These are phyloP conservation scores for Alternaria hordeiaustralica DNA, from an alignment of 2,329 filamentous ascomycete species.

Conservation along the genomic window DNA sequence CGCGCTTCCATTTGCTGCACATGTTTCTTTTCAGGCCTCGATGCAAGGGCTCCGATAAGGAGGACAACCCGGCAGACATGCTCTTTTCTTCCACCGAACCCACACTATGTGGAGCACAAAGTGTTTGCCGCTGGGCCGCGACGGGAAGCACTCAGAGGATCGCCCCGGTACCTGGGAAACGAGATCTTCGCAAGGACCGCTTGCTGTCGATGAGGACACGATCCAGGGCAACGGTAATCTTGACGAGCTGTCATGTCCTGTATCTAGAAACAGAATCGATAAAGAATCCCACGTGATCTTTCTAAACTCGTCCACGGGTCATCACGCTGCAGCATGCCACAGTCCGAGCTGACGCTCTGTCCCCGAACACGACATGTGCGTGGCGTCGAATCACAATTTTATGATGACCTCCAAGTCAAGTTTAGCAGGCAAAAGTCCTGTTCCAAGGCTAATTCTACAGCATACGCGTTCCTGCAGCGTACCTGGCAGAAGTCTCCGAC, in stretches of 20 bases:
- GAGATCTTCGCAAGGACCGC: slow-evolving; percentile 8
- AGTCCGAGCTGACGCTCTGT: not conserved
- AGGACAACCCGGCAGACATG: not conserved
- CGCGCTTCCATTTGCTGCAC: slow-evolving; percentile 7
- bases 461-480: not conserved
- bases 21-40: slow-evolving; percentile 2
- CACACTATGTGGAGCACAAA: not conserved
- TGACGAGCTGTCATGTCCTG: not conserved
- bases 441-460: not conserved
- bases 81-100: not conserved
- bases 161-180: not conserved
- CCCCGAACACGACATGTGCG: not conserved
- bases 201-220: not conserved
- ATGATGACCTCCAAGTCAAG: not conserved
- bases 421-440: not conserved
- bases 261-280: not conserved
- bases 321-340: slow-evolving; percentile 1
- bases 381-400: slow-evolving; percentile 1
- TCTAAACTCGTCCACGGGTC: not conserved
- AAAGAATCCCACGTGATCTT: not conserved
- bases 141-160: not conserved
- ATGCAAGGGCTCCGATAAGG: not conserved
- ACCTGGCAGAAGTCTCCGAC: not conserved
- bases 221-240: not conserved
- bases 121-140: not conserved